Evolutionary conservation across 768 basidiomycete genomes (phyloP), one percentile per base, ranked within the genome.

Genomic region (Termitomyces sp.): DNA sequence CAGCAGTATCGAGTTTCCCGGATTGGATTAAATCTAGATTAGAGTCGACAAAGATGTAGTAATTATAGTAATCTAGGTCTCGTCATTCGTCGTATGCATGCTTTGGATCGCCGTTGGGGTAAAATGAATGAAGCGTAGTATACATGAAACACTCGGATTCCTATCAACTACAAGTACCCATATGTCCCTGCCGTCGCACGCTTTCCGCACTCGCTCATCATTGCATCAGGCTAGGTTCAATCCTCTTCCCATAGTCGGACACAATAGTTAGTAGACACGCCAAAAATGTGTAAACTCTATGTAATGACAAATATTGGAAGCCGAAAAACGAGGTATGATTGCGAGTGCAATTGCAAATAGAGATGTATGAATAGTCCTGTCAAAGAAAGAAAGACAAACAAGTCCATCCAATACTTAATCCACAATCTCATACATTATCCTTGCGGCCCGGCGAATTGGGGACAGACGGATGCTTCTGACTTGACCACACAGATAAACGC

Each of bases 1-100:
- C 33, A 57, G 44, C 22, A 51, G 49, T 46, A 58, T 63, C 9
- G 51, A 50, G 27, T 63, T 59, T 22, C 62, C 62, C 13, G 58
- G 57, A 48, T 47, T 63, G 48, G 62, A 63, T 54, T 59, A 30
- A 55, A 39, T 5, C 4, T 24, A 50, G n/a, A 33, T 51, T 44
- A 16, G 16, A 51, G 31, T 15, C 9, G 18, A 33, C 27, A 27
- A 36, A 13, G 22, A 51, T 16, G 22, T 37, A 37, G 22, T 37
- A 52, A 24, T 11, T 3, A 15, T 6, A 22, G 42, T 22, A 45
- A 27, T 27, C n/a, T n/a, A n/a, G n/a, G n/a, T n/a, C n/a, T n/a
- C n/a, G n/a, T n/a, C n/a, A 4, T 27, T 24, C 20, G 42, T 44
- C 6, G 42, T 44, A 44, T 44, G 42, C 42, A 24, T 45, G n/a